Evolutionary conservation across 2,329 filamentous ascomycete genomes (phyloP).

Genomic region (Ceratocystis eucalypticola): DNA sequence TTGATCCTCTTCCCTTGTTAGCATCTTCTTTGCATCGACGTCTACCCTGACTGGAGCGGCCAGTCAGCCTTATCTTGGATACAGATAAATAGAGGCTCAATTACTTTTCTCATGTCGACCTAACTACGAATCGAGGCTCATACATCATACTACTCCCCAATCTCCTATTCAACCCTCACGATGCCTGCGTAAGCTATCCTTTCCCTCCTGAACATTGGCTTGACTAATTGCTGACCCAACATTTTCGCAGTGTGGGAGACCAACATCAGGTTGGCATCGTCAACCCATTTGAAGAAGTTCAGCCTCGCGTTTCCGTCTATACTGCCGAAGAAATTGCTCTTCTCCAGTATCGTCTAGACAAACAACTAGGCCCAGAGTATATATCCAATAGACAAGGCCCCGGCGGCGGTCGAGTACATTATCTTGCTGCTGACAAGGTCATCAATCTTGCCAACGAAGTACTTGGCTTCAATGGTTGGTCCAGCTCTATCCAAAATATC

Average conservation of each 20-base stretch:
- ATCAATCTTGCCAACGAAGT: slow-evolving; percentile 91
- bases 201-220: slow-evolving; percentile 15
- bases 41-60: neutral
- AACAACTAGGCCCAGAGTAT: slow-evolving; percentile 90
- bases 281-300: slow-evolving; percentile 72
- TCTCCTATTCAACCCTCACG: slow-evolving; percentile 19
- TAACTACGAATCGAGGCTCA: neutral
- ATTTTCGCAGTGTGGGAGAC: slow-evolving; percentile 46
- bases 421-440: slow-evolving; percentile 90
- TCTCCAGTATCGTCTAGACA: slow-evolving; percentile 72
- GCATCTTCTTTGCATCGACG: neutral
- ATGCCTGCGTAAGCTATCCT: slow-evolving; percentile 34
- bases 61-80: slow-evolving; percentile 1
- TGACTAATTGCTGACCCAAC: slow-evolving; percentile 15
- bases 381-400: slow-evolving; percentile 77
- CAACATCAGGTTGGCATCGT: slow-evolving; percentile 45
- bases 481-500: slow-evolving; percentile 84
- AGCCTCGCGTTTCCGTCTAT: slow-evolving; percentile 59
- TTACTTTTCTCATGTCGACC: neutral
- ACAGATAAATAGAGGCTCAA: neutral
- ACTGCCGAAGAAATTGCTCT: slow-evolving; percentile 85
- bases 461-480: slow-evolving; percentile 97
- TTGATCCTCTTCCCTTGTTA: neutral
- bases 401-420: slow-evolving; percentile 76
- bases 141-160: neutral